phyloP scores from a whole-genome alignment of 108 stramenopile genomes.

The Nannochloropsis salina region DNA sequence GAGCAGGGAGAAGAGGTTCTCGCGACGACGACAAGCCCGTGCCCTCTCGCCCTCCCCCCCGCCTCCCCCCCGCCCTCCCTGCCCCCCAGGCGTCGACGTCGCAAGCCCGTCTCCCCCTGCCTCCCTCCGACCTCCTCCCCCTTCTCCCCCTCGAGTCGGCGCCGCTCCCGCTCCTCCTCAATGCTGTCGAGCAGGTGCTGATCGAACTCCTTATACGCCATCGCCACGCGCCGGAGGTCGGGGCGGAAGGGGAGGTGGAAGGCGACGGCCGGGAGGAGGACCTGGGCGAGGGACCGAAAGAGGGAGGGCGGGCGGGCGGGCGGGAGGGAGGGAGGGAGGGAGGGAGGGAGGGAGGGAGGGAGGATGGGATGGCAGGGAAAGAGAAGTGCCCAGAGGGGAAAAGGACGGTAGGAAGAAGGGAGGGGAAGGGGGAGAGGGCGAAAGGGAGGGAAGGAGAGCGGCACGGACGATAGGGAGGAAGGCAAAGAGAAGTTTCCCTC shows the following conservation, averaged over 20 bases:
- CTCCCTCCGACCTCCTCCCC: background rate
- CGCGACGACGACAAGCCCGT: background rate
- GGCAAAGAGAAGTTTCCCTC: too few species aligned
- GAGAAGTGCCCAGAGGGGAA: too few species aligned
- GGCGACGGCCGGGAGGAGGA: background rate
- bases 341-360: too few species aligned
- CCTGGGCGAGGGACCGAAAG: too few species aligned
- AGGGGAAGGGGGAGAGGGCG: too few species aligned
- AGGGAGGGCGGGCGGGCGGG: too few species aligned
- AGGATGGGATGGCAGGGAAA: too few species aligned
- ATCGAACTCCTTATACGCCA: background rate
- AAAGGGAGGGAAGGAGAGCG: too few species aligned
- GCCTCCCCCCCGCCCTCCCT: background rate
- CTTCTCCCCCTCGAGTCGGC: background rate
- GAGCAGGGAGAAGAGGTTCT: background rate
- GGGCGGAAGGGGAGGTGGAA: slow-evolving; percentile 66
- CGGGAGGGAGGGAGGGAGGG: too few species aligned
- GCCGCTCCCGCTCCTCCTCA: background rate
- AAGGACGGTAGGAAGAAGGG: too few species aligned
- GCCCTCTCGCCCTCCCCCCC: background rate
- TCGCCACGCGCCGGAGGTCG: too few species aligned
- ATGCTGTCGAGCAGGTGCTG: background rate
- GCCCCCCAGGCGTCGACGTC: background rate
- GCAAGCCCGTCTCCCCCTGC: background rate
- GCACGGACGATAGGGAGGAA: too few species aligned